Conservation (phyloP, 1,139 yeast species). For the Martiniozyma asiatica region DNA sequence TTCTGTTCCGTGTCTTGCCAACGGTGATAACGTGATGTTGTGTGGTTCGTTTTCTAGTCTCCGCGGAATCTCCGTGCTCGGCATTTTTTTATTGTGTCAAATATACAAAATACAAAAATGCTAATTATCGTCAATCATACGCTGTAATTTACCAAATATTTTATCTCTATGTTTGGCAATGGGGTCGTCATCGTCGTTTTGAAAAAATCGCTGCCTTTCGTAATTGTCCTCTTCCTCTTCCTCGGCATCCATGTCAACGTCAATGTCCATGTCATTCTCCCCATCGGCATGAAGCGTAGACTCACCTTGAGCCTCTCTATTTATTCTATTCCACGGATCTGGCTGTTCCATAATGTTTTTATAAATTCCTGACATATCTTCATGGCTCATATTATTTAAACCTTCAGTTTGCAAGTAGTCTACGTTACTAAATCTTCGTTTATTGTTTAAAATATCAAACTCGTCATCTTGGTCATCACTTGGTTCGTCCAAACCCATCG, state of each 20-base stretch:
- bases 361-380: slow-evolving; percentile 22
- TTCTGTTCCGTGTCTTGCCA: not conserved
- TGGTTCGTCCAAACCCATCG: slow-evolving; percentile 16
- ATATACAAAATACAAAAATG: not conserved
- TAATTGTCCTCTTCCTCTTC: slow-evolving; percentile 21
- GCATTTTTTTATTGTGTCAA: not conserved
- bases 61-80: not conserved
- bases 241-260: slow-evolving; percentile 21
- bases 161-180: slow-evolving; percentile 51
- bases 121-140: slow-evolving; percentile 28
- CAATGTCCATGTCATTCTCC: slow-evolving; percentile 21
- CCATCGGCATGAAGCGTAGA: slow-evolving; percentile 21
- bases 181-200: slow-evolving; percentile 44
- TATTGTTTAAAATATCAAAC: slow-evolving; percentile 23
- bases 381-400: slow-evolving; percentile 21
- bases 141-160: slow-evolving; percentile 45
- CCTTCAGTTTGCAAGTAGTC: slow-evolving; percentile 20
- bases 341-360: slow-evolving; percentile 13
- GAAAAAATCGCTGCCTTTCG: slow-evolving; percentile 38
- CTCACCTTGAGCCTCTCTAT: slow-evolving; percentile 8
- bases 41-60: not conserved
- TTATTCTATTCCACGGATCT: slow-evolving; percentile 4
- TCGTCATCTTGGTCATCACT: slow-evolving; percentile 31
- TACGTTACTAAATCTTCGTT: slow-evolving; percentile 17
- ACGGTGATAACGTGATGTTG: too few species aligned